Evolutionary conservation across 208 protist species (phyloP).

Genomic region (Trypanosomatidae sp.): DNA sequence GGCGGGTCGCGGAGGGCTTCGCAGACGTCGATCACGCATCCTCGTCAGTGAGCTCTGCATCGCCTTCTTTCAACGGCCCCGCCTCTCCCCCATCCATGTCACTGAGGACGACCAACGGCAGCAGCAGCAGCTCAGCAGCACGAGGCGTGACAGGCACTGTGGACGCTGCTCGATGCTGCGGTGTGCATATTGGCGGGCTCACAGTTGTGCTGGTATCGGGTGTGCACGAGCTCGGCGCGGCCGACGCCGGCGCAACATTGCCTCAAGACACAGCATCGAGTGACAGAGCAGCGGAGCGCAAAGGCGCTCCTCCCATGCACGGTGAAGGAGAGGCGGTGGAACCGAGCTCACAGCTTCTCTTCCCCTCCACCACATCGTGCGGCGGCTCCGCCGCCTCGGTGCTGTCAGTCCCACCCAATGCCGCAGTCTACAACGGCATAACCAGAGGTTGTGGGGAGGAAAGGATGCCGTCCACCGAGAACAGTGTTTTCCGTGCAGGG

Average conservation of each 20-base stretch:
- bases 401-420: constrained; percentile 22
- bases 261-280: neutral
- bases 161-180: constrained; percentile 25
- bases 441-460: neutral
- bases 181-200: constrained; percentile 33
- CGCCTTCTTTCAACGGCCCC: constrained; percentile 3
- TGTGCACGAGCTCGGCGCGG: constrained; percentile 20
- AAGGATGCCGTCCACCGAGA: neutral
- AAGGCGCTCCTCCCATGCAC: neutral
- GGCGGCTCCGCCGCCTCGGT: constrained; percentile 21
- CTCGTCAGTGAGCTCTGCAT: neutral
- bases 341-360: constrained; percentile 8
- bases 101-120: neutral
- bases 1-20: constrained; percentile 11
- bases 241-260: neutral
- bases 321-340: neutral
- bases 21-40: constrained; percentile 21
- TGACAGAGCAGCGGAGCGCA: neutral
- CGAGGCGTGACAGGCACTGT: constrained; percentile 10
- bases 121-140: constrained; percentile 10
- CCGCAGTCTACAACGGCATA: constrained; percentile 14
- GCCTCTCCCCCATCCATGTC: constrained; percentile 7
- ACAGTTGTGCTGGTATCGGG: constrained; percentile 39
- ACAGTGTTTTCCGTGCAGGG: constrained; percentile 4
- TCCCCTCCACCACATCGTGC: constrained; percentile 28